Conservation (phyloP, 345 rosid genomes). For the Lepidium sativum region DNA sequence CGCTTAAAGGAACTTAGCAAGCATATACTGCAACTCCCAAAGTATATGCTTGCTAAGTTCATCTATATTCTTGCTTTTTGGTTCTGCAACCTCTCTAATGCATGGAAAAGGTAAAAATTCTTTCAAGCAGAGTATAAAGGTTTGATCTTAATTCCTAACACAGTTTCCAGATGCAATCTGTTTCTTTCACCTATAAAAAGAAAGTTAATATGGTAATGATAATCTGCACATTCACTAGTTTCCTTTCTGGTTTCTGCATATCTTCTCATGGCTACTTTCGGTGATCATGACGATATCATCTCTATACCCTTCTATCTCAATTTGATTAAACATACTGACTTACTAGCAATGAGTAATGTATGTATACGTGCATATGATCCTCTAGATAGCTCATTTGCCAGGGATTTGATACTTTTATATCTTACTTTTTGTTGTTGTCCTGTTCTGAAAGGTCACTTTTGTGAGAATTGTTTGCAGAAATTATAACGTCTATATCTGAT, state of each 20-base stretch:
- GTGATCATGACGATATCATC: slow-evolving; percentile 25
- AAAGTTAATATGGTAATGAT: background rate
- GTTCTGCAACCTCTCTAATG: slow-evolving; percentile 14
- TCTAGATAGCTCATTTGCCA: background rate
- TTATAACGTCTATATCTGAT: slow-evolving; percentile 35
- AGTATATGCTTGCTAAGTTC: background rate
- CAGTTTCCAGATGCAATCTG: background rate
- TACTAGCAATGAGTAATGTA: background rate
- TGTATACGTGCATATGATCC: background rate
- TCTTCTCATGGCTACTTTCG: slow-evolving; percentile 19
- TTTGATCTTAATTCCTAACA: background rate
- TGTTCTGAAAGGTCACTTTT: background rate
- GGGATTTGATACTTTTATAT: background rate
- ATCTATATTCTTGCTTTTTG: slow-evolving; percentile 25
- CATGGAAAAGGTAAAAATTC: background rate
- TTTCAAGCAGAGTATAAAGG: slow-evolving; percentile 22
- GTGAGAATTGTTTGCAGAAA: slow-evolving; percentile 24
- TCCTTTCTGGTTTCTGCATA: slow-evolving; percentile 7
- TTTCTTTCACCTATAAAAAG: background rate
- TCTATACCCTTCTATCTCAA: background rate
- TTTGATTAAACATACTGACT: background rate
- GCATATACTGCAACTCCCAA: too few relatives aligned
- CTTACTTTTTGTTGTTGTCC: background rate
- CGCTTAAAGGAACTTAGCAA: too few relatives aligned
- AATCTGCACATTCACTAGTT: background rate